Base-by-base conservation (phyloP, 2,329 filamentous ascomycete genomes). In the Ophidiomyces ophidiicola region DNA sequence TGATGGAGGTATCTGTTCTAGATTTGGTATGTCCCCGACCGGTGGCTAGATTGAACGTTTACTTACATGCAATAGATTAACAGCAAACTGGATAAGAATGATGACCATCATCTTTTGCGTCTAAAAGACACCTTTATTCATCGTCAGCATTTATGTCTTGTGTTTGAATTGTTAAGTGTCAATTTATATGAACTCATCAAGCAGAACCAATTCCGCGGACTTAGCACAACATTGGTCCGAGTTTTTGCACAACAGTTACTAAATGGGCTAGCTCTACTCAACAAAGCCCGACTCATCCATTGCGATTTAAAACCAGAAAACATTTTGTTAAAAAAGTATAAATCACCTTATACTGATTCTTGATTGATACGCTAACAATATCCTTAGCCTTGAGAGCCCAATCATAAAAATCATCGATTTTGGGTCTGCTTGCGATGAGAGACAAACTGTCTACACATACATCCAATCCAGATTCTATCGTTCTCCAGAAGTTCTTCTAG, bases 341-440 rank as follows among this genome's bases (percentile, higher is more conserved):
- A 26, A 19, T 6, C 19, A 7, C 26, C 33, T 23, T 6, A 19
- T 4, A 14, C 2, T 12, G 12, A 10, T 11, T 19, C 21, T 39
- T 21, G 36, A 32, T 45, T 24, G 41, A 31, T 21, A 5, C 28
- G 6, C 34, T 40, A 40, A 19, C 17, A n/a, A 5, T 11, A 24
- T 21, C 28, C 15, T 23, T 46, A 79, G 76, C 57, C 76, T 98
- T 29, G 90, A 98, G 60, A 96, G 88, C 53, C 90, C 90, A 2
- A 96, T 98, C 50, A 98, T 98, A 72, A 98, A 98, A 62, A 94
- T 98, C 54, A 98, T 98, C 59, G 90, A 98, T 70, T 98, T 98
- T 57, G 90, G 90, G 30, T 98, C 90, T 25, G 90, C 90, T 10
- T 98, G 90, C 60, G 90, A 98, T 59, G 90, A 98, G 64, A 79